phyloP scores from a whole-genome alignment of 306 rosid genomes.

The Ziziphus jujuba region DNA sequence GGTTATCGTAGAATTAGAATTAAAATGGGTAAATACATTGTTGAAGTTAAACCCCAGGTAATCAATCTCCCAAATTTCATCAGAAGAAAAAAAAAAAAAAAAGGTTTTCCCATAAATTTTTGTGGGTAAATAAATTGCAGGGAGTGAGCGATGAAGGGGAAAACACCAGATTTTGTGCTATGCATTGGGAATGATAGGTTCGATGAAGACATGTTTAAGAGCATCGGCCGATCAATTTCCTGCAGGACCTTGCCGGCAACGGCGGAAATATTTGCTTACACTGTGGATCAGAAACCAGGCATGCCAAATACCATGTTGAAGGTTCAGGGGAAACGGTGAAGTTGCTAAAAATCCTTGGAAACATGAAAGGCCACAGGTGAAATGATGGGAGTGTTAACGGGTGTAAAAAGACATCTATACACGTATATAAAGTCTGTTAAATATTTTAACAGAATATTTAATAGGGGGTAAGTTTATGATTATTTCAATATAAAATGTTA shows the following conservation, averaged over 20 bases:
- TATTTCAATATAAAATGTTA: too few species aligned
- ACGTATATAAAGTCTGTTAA: too few species aligned
- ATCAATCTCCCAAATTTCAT: too few species aligned
- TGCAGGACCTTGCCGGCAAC: conserved; percentile 37
- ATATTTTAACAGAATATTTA: too few species aligned
- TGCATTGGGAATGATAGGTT: conserved; percentile 77
- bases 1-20: conserved; percentile 58
- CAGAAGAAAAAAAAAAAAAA: neutral
- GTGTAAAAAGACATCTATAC: too few species aligned
- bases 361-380: too few species aligned
- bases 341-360: conserved; percentile 52
- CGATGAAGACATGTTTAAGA: conserved; percentile 72
- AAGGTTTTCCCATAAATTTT: too few species aligned
- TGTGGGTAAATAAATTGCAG: conserved; percentile 29
- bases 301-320: conserved; percentile 71
- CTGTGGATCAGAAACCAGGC: conserved; percentile 73
- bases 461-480: too few species aligned
- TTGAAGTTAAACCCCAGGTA: conserved; percentile 86
- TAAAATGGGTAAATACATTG: conserved; percentile 66
- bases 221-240: conserved; percentile 38
- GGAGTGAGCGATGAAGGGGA: conserved; percentile 68
- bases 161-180: conserved; percentile 58
- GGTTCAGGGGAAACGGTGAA: conserved; percentile 56
- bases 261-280: conserved; percentile 55
- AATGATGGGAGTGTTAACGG: too few species aligned